Percentiles rank a stretch among this genome's conserved stretches.
Conservation (phyloP, 176 grass and related monocot species). For the Oryza coarctata region DNA sequence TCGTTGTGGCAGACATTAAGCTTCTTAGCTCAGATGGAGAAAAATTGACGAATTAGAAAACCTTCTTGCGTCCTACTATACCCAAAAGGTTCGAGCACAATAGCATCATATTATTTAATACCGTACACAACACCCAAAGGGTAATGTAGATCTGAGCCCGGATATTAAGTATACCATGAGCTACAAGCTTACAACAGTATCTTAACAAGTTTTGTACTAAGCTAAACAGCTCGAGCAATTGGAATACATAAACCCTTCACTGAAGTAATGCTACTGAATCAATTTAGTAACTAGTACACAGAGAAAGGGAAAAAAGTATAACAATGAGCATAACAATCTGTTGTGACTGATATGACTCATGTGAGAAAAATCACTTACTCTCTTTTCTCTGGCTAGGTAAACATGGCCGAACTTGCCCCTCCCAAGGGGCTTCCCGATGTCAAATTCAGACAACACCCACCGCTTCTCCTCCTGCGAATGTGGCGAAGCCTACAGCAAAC, state of each 20-base stretch:
- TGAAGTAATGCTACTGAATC: not conserved
- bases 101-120: not conserved
- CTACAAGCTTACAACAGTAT: not conserved
- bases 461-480: constrained; percentile 58
- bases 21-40: not conserved
- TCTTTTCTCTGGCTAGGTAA: constrained; percentile 88
- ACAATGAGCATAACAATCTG: not conserved
- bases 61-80: not conserved
- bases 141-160: not conserved
- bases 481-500: constrained; percentile 34
- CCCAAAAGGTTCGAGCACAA: not conserved
- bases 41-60: not conserved
- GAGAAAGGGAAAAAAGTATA: not conserved
- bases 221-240: constrained; percentile 6
- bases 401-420: constrained; percentile 98
- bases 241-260: not conserved
- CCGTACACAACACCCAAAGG: not conserved
- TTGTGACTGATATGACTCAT: not conserved
- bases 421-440: constrained; percentile 84
- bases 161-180: not conserved
- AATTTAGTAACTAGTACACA: not conserved
- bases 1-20: not conserved
- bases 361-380: constrained; percentile 44
- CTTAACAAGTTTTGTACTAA: not conserved
- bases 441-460: constrained; percentile 79